Evolutionary conservation across 805 yeast species (phyloP).

Genomic region (Cyberlindnera amylophila): DNA sequence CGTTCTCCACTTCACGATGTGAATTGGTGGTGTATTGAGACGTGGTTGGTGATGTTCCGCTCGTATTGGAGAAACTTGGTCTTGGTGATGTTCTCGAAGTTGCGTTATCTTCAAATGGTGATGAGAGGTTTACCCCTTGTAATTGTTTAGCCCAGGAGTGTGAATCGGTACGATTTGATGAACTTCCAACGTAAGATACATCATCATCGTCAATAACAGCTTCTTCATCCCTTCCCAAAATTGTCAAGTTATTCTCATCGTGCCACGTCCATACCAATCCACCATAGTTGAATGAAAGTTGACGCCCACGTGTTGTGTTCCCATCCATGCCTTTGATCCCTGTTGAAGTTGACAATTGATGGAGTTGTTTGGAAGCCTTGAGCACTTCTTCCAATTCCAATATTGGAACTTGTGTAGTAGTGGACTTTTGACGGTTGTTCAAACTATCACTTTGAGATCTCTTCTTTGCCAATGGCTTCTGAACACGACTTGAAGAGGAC

Average conservation of each 20-base stretch:
- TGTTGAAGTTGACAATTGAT: slow-evolving; percentile 19
- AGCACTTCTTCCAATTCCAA: slow-evolving; percentile 26
- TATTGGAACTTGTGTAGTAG: slow-evolving; percentile 11
- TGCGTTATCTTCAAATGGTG: not conserved
- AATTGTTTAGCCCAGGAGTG: slow-evolving; percentile 2
- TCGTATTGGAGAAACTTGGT: no score
- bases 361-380: slow-evolving; percentile 28
- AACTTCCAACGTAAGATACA: not conserved
- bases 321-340: slow-evolving; percentile 4
- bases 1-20: not conserved
- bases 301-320: slow-evolving; percentile 2
- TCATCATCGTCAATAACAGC: slow-evolving; percentile 8
- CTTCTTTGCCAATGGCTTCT: slow-evolving; percentile 10
- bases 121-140: not conserved
- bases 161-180: slow-evolving; percentile 2
- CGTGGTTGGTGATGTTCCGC: not conserved
- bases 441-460: slow-evolving; percentile 25
- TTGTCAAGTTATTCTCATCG: slow-evolving; percentile 20
- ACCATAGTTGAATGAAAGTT: slow-evolving; percentile 25
- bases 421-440: not conserved
- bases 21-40: slow-evolving; percentile 2
- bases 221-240: slow-evolving; percentile 22
- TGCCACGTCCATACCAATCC: slow-evolving; percentile 28
- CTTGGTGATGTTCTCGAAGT: no score
- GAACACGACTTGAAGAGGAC: not conserved